Evolutionary conservation across 1,139 yeast species (phyloP).

Genomic region (Blastobotrys serpentis): DNA sequence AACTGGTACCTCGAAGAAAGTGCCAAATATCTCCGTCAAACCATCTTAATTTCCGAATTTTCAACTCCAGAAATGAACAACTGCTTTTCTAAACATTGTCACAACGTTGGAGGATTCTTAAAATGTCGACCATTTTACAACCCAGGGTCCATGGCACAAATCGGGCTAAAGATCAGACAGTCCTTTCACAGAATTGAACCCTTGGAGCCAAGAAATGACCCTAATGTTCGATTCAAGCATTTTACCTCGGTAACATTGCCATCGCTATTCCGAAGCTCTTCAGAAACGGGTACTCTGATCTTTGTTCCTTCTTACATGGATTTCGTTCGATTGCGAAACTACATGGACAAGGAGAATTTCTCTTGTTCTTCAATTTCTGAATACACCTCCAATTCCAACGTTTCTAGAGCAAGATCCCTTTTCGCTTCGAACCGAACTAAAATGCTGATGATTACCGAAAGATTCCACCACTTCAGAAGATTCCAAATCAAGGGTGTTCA

Average conservation of each 20-base stretch:
- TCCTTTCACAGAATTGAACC: conserved; percentile 56
- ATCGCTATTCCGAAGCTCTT: conserved; percentile 55
- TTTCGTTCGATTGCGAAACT: conserved; percentile 72
- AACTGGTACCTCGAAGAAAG: conserved; percentile 92
- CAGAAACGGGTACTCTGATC: conserved; percentile 70
- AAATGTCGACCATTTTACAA: conserved; percentile 23
- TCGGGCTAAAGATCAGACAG: conserved; percentile 64
- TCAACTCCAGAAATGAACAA: conserved; percentile 79
- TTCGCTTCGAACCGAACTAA: conserved; percentile 66
- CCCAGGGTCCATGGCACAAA: conserved; percentile 40
- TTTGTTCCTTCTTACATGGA: conserved; percentile 88
- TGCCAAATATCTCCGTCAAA: conserved; percentile 72
- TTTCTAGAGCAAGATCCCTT: conserved; percentile 67
- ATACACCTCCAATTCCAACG: conserved; percentile 68
- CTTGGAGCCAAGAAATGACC: conserved; percentile 54
- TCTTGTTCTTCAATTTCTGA: conserved; percentile 60
- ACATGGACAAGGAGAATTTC: conserved; percentile 61
- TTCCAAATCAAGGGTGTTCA: conserved; percentile 86
- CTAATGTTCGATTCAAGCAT: conserved; percentile 76
- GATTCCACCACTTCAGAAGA: conserved; percentile 88
- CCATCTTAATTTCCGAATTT: conserved; percentile 69
- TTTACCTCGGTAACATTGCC: conserved; percentile 76
- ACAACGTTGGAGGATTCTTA: conserved; percentile 56
- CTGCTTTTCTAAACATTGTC: conserved; percentile 55
- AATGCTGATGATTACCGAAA: conserved; percentile 80